Percentiles rank a stretch among this genome's conserved stretches.
Conservation (phyloP, 441 rosid species). For the Brassica hybrid region DNA sequence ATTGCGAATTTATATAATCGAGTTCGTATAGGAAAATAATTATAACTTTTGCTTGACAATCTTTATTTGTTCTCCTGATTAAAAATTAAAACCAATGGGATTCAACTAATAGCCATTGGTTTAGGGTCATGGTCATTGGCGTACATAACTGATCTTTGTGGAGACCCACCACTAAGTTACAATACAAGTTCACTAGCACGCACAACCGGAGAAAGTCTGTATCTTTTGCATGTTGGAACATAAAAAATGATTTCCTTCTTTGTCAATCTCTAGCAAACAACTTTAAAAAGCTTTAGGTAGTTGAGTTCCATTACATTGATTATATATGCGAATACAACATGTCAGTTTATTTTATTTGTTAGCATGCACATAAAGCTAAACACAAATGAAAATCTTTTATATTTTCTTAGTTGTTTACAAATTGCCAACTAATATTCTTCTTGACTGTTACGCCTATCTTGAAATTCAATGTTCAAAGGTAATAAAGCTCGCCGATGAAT, state of each 20-base stretch:
- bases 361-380: constrained; percentile 17
- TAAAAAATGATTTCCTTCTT: neutral
- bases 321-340: neutral
- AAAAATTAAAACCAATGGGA: neutral
- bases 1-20: neutral
- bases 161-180: constrained; percentile 13
- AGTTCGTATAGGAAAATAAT: neutral
- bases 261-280: neutral
- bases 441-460: neutral
- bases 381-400: constrained; percentile 2
- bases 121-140: neutral
- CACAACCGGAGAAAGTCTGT: constrained; percentile 1
- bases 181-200: neutral
- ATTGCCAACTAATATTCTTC: constrained; percentile 28
- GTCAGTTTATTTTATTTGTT: neutral
- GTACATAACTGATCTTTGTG: constrained; percentile 1
- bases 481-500: neutral
- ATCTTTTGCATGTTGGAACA: constrained; percentile 2
- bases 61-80: neutral
- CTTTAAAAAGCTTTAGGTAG: neutral
- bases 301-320: constrained; percentile 16
- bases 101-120: constrained; percentile 2
- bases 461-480: neutral
- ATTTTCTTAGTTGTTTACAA: constrained; percentile 2
- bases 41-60: neutral